Conservation (phyloP, 2,329 filamentous ascomycete genomes). For the Cordyceps cateniannulata region DNA sequence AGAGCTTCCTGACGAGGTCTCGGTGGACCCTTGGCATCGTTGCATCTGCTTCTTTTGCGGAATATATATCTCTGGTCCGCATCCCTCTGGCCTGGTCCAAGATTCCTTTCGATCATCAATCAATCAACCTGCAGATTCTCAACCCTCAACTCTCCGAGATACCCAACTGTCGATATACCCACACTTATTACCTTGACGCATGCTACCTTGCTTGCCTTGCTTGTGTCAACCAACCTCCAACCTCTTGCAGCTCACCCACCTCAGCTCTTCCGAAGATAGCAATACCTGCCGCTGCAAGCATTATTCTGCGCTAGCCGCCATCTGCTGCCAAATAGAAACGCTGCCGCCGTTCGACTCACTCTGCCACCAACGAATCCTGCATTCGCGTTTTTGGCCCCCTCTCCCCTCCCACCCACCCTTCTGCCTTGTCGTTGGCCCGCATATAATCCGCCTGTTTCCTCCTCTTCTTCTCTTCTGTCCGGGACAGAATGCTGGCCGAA, state of each 20-base stretch:
- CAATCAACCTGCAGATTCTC: background rate
- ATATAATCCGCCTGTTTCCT: conserved; percentile 8
- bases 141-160: background rate
- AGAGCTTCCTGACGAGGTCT: conserved; percentile 4
- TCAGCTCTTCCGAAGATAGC: conserved; percentile 5
- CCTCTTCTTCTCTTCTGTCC: background rate
- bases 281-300: conserved; percentile 5
- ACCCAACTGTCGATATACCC: background rate
- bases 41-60: conserved; percentile 3
- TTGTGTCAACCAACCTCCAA: background rate
- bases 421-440: conserved; percentile 11
- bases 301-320: conserved; percentile 9
- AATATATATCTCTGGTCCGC: conserved; percentile 11
- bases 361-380: conserved; percentile 11
- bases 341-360: conserved; percentile 9
- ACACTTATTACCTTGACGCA: background rate
- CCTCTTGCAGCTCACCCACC: background rate
- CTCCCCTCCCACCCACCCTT: conserved; percentile 1
- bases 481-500: conserved; percentile 5
- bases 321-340: conserved; percentile 6
- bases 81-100: background rate
- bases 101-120: background rate
- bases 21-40: conserved; percentile 8
- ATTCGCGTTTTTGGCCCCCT: conserved; percentile 3
- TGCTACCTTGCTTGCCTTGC: no score